Percentiles rank a stretch among this genome's conserved stretches.
phyloP scores from a whole-genome alignment of 106 monocot species.

The Ottelia alismoides region DNA sequence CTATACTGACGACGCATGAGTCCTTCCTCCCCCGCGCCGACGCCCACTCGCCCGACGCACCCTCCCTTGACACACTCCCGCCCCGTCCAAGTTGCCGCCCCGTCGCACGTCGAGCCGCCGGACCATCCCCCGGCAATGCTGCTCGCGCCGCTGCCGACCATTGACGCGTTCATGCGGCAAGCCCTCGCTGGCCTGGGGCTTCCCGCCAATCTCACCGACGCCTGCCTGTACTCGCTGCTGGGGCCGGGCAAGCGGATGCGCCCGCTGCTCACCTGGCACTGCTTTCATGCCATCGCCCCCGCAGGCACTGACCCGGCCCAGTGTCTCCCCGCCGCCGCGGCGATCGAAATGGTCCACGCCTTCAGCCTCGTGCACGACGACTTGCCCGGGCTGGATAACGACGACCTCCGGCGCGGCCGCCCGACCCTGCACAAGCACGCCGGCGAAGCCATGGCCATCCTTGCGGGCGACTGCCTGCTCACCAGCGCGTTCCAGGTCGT shows the following conservation, averaged over 20 bases:
- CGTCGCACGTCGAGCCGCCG: too few relatives aligned
- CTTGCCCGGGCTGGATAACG: slow-evolving; percentile 6
- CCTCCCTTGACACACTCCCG: too few relatives aligned
- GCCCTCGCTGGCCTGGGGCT: too few relatives aligned
- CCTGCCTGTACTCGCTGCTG: not conserved
- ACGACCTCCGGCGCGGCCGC: not conserved
- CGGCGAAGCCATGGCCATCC: not conserved
- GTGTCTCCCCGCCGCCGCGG: not conserved
- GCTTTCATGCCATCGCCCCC: slow-evolving; percentile 17
- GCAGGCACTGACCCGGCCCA: not conserved
- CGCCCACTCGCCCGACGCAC: too few relatives aligned
- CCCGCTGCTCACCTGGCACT: not conserved
- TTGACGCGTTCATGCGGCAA: too few relatives aligned
- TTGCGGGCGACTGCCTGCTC: slow-evolving; percentile 3
- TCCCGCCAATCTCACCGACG: not conserved
- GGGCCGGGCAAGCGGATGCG: not conserved
- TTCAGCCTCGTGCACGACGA: slow-evolving; percentile 8
- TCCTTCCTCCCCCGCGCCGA: too few relatives aligned
- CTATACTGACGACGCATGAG: too few relatives aligned
- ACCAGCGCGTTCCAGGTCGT: not conserved
- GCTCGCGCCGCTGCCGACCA: too few relatives aligned
- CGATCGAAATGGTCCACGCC: not conserved
- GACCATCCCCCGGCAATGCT: too few relatives aligned
- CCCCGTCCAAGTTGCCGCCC: too few relatives aligned
- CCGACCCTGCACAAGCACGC: not conserved